Evolutionary conservation across 305 asterid genomes (phyloP).

Genomic region (Fraxinus platypoda): DNA sequence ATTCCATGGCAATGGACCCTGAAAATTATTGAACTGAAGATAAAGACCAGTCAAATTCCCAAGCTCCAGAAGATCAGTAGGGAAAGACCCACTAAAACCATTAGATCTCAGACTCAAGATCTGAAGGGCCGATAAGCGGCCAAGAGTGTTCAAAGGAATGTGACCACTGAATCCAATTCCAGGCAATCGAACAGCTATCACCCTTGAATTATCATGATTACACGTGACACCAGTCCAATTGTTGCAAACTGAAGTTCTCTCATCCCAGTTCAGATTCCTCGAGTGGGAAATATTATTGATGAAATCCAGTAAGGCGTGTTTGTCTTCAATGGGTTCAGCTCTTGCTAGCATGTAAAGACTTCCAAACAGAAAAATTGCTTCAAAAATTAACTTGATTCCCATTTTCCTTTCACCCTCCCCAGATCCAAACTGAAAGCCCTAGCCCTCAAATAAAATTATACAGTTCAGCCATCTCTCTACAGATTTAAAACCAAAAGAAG

Average conservation of each 20-base stretch:
- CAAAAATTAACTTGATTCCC: constrained; percentile 24
- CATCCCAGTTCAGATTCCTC: constrained; percentile 56
- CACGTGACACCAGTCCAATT: constrained; percentile 64
- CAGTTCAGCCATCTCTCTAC: constrained; percentile 28
- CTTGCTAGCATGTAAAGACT: constrained; percentile 25
- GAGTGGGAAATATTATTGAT: constrained; percentile 33
- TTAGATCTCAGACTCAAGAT: constrained; percentile 67
- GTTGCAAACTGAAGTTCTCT: constrained; percentile 41
- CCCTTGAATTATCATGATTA: constrained; percentile 41
- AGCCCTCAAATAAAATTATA: not conserved
- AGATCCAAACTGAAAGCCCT: constrained; percentile 6
- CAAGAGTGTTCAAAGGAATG: constrained; percentile 55
- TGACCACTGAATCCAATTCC: constrained; percentile 57
- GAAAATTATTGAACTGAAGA: constrained; percentile 50
- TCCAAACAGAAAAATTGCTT: constrained; percentile 25
- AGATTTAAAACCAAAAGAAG: not conserved
- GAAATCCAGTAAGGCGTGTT: constrained; percentile 70
- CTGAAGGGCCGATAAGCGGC: constrained; percentile 57
- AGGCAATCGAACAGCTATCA: constrained; percentile 52
- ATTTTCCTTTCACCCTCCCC: constrained; percentile 7
- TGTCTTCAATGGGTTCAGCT: constrained; percentile 58
- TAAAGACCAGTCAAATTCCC: constrained; percentile 42
- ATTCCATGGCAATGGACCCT: constrained; percentile 52
- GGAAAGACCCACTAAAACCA: constrained; percentile 52
- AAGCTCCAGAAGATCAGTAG: constrained; percentile 48